Conservation (phyloP, 192 early-diverging fungal species). For the Mortierella hygrophila region DNA sequence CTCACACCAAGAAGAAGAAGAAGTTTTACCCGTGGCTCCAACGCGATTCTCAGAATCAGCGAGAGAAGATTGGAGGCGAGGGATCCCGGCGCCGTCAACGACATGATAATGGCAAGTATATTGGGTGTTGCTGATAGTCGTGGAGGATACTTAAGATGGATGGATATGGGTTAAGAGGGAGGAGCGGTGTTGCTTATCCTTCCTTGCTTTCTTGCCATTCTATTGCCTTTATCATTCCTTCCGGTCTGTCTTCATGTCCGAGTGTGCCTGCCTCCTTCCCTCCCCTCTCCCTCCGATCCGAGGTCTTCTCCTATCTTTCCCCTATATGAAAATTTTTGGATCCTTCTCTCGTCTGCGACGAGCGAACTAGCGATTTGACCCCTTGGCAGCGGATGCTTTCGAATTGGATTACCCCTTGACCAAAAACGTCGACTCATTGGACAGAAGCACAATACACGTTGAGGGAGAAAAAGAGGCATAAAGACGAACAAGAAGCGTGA, state of each 20-base stretch:
- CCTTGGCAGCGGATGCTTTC: background rate
- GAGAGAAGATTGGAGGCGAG: conserved; percentile 61
- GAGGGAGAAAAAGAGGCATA: background rate
- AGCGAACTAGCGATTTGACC: background rate
- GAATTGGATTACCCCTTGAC: background rate
- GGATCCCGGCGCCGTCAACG: conserved; percentile 63
- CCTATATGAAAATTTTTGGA: background rate
- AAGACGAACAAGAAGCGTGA: conserved; percentile 6
- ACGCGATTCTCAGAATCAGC: conserved; percentile 55
- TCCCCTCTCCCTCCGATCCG: background rate
- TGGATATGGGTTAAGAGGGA: too few species aligned
- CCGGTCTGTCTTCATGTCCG: too few species aligned
- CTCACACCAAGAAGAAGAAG: conserved; percentile 50
- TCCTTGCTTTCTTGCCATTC: too few species aligned
- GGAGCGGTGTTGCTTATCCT: too few species aligned
- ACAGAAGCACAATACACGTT: background rate
- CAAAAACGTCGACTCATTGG: background rate
- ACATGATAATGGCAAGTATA: conserved; percentile 67
- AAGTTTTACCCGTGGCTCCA: conserved; percentile 51
- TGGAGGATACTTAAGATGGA: too few species aligned
- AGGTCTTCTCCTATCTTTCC: background rate
- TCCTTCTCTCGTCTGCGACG: background rate
- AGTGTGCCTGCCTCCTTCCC: too few species aligned
- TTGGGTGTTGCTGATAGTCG: background rate
- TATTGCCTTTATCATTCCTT: too few species aligned